phyloP scores from a whole-genome alignment of 2,329 filamentous ascomycete species.

The Plenodomus tracheiphilus region DNA sequence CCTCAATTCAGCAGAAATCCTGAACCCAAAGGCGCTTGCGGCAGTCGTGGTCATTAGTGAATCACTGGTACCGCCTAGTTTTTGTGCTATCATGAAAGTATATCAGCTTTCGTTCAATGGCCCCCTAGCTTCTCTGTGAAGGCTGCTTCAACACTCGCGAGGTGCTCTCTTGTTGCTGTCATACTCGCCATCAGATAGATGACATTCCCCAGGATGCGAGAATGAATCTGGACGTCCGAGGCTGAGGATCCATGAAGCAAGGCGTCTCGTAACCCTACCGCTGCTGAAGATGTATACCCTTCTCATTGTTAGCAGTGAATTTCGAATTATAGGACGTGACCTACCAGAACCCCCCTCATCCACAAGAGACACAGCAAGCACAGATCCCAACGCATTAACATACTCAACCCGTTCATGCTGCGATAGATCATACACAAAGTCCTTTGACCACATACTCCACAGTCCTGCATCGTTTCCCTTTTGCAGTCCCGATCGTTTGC shows the following conservation, averaged over 20 bases:
- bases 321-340: conserved; percentile 9
- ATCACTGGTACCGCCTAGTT: too few species aligned
- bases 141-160: conserved; percentile 22
- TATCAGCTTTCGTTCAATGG: too few species aligned
- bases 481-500: not conserved
- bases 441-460: conserved; percentile 74
- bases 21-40: too few species aligned
- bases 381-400: conserved; percentile 73
- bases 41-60: too few species aligned
- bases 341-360: conserved; percentile 53
- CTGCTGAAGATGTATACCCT: conserved; percentile 62
- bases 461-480: conserved; percentile 13
- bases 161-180: conserved; percentile 21
- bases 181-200: conserved; percentile 64
- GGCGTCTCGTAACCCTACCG: conserved; percentile 56
- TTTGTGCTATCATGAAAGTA: too few species aligned
- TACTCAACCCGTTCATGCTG: conserved; percentile 60
- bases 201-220: conserved; percentile 63
- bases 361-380: conserved; percentile 67
- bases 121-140: conserved; percentile 24
- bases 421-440: conserved; percentile 64
- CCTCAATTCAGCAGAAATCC: too few species aligned
- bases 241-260: conserved; percentile 46
- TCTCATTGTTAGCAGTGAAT: not conserved
- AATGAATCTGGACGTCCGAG: conserved; percentile 56